These are phyloP conservation scores for Monascus purpureus DNA, from an alignment of 495 filamentous ascomycete genomes.

Conservation along the genomic window DNA sequence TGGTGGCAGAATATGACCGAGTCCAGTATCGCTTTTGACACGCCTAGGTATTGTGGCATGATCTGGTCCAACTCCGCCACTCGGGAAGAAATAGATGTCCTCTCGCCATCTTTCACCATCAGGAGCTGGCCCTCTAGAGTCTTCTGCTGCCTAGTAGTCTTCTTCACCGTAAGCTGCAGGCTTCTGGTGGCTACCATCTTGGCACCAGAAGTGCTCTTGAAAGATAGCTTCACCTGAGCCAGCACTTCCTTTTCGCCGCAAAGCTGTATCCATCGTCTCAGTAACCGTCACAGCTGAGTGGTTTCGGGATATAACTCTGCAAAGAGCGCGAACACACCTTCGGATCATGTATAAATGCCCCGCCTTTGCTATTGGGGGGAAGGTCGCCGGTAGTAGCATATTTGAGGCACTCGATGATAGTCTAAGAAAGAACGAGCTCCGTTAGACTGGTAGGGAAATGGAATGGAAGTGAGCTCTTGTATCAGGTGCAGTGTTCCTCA, in stretches of 20 bases:
- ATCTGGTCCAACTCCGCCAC: conserved; percentile 68
- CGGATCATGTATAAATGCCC: conserved; percentile 94
- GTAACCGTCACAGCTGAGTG: no score
- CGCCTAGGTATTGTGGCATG: conserved; percentile 78
- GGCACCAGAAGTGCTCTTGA: conserved; percentile 58
- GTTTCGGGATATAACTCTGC: conserved; percentile 4
- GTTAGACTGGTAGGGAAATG: not conserved
- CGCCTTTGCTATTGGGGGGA: conserved; percentile 84
- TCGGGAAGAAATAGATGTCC: conserved; percentile 57
- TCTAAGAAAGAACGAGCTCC: conserved; percentile 26
- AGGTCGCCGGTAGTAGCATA: conserved; percentile 93
- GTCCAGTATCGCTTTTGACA: conserved; percentile 79
- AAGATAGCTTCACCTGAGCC: conserved; percentile 82
- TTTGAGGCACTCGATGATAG: conserved; percentile 97
- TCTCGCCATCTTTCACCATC: conserved; percentile 69
- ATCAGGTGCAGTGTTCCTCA: no score
- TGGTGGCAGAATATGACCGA: conserved; percentile 98
- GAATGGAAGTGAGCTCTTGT: no score
- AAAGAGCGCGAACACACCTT: conserved; percentile 35
- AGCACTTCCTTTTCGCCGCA: conserved; percentile 80
- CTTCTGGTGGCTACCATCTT: conserved; percentile 70
- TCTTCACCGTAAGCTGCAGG: conserved; percentile 77
- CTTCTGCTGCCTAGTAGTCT: conserved; percentile 55
- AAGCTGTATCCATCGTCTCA: conserved; percentile 31
- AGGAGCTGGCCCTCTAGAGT: conserved; percentile 67